Evolutionary conservation across 495 filamentous ascomycete genomes (phyloP), one percentile per base, ranked within the genome.

Genomic region (Cercophora sp.): DNA sequence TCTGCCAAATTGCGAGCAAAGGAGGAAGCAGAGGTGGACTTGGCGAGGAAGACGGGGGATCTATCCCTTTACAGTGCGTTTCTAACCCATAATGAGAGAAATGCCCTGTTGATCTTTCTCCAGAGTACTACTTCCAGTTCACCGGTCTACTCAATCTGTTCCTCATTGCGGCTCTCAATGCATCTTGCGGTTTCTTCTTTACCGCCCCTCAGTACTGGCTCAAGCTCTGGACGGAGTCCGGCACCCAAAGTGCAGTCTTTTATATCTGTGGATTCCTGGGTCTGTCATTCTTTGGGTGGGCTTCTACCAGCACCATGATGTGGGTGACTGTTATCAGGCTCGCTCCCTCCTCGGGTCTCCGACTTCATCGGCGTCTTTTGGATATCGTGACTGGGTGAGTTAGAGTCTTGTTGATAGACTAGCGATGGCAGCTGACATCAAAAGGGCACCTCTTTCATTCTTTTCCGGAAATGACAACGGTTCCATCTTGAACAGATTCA

Each of bases 81-180:
- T 4, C 26, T 5, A 4, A n/a, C 16, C 23, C n/a, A 1, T 10
- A 24, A 5, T 19, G 3, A 15, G 29, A 1, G 10, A 3, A n/a
- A n/a, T n/a, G n/a, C n/a, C n/a, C n/a, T n/a, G n/a, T n/a, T n/a
- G n/a, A n/a, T 39, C 36, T 39, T n/a, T 6, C 23, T 26, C 13
- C 9, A 76, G 73, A 67, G 0, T 86, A 84, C 57, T 87, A 86
- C 48, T 62, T 83, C 19, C 61, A 64, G 8, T 73, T 72, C 5
- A 73, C 80, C 20, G 82, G 83, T 0, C 64, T 73, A 2, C 45
- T 56, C 0, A 79, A 80, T 5, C 18, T 78, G 3, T 26, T 71
- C 1, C 68, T 81, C 39, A 55, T 82, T 18, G 8, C 66, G 2
- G 8, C 60, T 4, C 69, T 51, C 32, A 63, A 55, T 5, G 57